Conservation (phyloP, 176 grass and related monocot genomes). For the Eragrostis curvula region DNA sequence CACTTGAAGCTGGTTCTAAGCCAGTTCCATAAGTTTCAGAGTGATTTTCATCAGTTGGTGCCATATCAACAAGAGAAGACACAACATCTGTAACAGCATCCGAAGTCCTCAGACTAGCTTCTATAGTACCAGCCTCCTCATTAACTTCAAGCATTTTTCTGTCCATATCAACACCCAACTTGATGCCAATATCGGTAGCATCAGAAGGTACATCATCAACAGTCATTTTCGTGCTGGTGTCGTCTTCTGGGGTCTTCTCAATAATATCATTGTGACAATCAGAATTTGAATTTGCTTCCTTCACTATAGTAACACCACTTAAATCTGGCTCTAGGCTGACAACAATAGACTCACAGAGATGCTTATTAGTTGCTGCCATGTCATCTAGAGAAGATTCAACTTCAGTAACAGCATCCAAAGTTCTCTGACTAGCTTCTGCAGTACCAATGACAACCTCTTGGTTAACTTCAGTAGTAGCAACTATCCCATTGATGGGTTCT, state of each 20-base stretch:
- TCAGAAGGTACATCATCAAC: constrained; percentile 28
- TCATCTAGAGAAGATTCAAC: constrained; percentile 34
- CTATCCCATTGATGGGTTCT: constrained; percentile 23
- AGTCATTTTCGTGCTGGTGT: constrained; percentile 16
- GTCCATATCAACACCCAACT: constrained; percentile 5
- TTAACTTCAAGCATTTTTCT: constrained; percentile 15
- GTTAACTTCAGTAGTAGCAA: constrained; percentile 8
- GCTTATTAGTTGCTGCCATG: constrained; percentile 38
- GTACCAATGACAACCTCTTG: neutral
- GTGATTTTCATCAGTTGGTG: constrained; percentile 38
- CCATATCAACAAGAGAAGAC: constrained; percentile 36
- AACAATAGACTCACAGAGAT: constrained; percentile 39
- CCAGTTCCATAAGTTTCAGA: constrained; percentile 38
- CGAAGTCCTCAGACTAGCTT: constrained; percentile 35
- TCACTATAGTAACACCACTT: constrained; percentile 9
- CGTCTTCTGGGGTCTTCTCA: constrained; percentile 28
- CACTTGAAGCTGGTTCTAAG: constrained; percentile 35
- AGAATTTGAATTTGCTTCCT: constrained; percentile 25
- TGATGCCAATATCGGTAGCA: neutral
- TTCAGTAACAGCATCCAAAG: constrained; percentile 44
- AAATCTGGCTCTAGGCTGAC: constrained; percentile 28
- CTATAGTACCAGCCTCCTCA: constrained; percentile 1
- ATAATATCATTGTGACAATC: constrained; percentile 19
- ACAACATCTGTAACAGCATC: constrained; percentile 43
- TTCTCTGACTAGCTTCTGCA: constrained; percentile 29